phyloP scores from a whole-genome alignment of 75 land plant species.

The Picea glauca region DNA sequence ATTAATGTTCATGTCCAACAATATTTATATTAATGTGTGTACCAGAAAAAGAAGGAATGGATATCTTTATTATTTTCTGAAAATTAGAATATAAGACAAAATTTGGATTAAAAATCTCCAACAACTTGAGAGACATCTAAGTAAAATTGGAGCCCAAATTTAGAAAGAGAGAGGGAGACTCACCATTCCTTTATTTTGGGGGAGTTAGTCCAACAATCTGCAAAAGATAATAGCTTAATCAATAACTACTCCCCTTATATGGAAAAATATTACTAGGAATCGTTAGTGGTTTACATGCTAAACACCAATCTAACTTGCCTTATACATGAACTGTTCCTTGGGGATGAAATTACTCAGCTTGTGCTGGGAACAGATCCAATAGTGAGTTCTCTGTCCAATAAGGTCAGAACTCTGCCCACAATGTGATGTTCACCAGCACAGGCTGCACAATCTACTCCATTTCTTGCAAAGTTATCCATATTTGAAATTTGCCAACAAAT shows the following conservation, averaged over 20 bases:
- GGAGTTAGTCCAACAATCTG: slow-evolving; percentile 69
- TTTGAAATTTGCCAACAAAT: background rate
- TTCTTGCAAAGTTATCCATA: too few species aligned
- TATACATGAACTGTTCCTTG: background rate
- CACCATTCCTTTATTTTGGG: slow-evolving; percentile 71
- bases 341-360: too few species aligned
- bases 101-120: background rate
- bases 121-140: background rate
- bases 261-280: background rate
- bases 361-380: too few species aligned
- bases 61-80: background rate
- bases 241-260: background rate
- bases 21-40: background rate
- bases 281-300: background rate
- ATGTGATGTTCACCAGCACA: too few species aligned
- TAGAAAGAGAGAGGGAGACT: background rate
- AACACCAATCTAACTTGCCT: background rate
- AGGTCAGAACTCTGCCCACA: too few species aligned
- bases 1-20: background rate
- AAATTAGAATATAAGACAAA: background rate
- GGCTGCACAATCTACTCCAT: too few species aligned
- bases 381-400: too few species aligned
- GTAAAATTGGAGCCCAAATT: background rate
- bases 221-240: slow-evolving; percentile 8
- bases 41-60: background rate